Percentiles rank a stretch among this genome's conserved stretches.
Evolutionary conservation across 108 stramenopile species (phyloP).

Genomic region (Skeletonema costatum): DNA sequence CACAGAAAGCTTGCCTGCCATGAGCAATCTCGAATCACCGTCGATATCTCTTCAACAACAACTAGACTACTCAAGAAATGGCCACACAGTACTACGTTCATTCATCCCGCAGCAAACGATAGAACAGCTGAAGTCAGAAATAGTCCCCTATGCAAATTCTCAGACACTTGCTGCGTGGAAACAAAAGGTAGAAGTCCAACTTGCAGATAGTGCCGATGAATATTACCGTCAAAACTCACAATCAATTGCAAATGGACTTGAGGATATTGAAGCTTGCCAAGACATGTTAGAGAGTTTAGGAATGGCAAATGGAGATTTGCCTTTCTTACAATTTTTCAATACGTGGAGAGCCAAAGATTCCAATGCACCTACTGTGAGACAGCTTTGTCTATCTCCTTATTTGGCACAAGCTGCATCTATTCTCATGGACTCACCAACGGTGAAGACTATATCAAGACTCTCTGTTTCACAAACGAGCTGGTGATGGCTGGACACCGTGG

Average conservation of each 20-base stretch:
- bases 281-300: slow-evolving; percentile 52
- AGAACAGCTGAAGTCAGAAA: slow-evolving; percentile 40
- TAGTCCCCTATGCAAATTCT: slow-evolving; percentile 42
- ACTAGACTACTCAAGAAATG: slow-evolving; percentile 73
- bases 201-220: slow-evolving; percentile 34
- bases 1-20: background rate
- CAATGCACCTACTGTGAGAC: slow-evolving; percentile 35
- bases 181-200: slow-evolving; percentile 86
- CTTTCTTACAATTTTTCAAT: slow-evolving; percentile 89
- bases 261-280: slow-evolving; percentile 59
- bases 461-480: slow-evolving; percentile 74
- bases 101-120: slow-evolving; percentile 46
- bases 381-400: slow-evolving; percentile 53
- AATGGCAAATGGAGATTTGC: slow-evolving; percentile 51
- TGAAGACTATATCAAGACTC: slow-evolving; percentile 89
- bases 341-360: slow-evolving; percentile 54
- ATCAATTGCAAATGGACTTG: slow-evolving; percentile 32
- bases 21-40: background rate
- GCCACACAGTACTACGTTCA: slow-evolving; percentile 76
- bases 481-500: slow-evolving; percentile 87
- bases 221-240: slow-evolving; percentile 32
- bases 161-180: slow-evolving; percentile 67
- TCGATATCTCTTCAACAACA: slow-evolving; percentile 54
- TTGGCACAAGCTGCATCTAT: slow-evolving; percentile 56
- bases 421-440: slow-evolving; percentile 63